Evolutionary conservation across 2,329 filamentous ascomycete genomes (phyloP).

Genomic region (Paecilomyces formosus): DNA sequence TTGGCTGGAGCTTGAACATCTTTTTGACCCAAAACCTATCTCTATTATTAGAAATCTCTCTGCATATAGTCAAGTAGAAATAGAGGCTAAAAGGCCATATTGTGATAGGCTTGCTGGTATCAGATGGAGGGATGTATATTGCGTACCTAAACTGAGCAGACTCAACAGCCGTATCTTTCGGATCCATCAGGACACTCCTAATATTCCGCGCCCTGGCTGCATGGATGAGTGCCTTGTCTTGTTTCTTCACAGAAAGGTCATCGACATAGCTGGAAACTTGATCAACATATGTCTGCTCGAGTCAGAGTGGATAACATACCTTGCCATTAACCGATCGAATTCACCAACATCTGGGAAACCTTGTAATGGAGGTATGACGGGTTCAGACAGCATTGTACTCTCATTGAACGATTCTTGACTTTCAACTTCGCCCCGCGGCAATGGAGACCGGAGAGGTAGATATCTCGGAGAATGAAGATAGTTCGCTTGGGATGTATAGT

Average conservation of each 20-base stretch:
- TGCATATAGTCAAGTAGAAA: not conserved
- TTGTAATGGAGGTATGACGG: conserved; percentile 33
- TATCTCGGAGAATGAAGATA: conserved; percentile 26
- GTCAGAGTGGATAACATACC: conserved; percentile 21
- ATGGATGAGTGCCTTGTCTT: conserved; percentile 46
- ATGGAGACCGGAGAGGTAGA: conserved; percentile 26
- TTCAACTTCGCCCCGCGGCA: conserved; percentile 33
- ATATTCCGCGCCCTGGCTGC: conserved; percentile 42
- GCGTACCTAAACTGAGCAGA: conserved; percentile 43
- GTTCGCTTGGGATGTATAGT: conserved; percentile 24
- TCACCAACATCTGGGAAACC: conserved; percentile 40
- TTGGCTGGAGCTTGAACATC: conserved; percentile 42
- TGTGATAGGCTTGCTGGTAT: not conserved
- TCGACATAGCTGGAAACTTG: conserved; percentile 36
- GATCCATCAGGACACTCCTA: conserved; percentile 39
- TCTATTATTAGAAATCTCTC: conserved; percentile 1
- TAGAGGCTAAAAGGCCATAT: not conserved
- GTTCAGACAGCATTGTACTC: conserved; percentile 36
- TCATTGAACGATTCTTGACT: conserved; percentile 38
- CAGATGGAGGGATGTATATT: not conserved
- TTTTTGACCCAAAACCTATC: conserved; percentile 47
- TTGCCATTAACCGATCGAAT: conserved; percentile 40
- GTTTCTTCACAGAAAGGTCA: conserved; percentile 44
- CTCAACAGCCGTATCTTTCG: conserved; percentile 44
- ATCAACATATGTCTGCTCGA: not conserved